A percentile compares a stretch with the other conserved stretches of the same genome.
Conservation (phyloP, 163 green algal species). For the Prototheca cutis region DNA sequence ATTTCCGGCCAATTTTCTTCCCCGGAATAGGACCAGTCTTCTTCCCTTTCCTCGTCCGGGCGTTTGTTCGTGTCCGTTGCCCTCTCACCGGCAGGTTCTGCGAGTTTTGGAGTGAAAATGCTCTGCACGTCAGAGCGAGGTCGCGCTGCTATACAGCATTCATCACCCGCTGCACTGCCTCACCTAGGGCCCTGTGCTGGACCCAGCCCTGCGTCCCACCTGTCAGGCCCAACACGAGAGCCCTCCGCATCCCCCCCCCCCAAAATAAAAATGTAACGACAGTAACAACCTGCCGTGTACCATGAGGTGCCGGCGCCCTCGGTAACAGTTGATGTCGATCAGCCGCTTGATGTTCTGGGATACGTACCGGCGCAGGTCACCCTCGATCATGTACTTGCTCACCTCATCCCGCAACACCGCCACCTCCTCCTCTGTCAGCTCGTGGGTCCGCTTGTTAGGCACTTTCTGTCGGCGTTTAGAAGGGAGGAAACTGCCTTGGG, state of each 20-base stretch:
- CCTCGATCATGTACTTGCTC: slow-evolving; percentile 91
- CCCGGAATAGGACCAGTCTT: slow-evolving; percentile 66
- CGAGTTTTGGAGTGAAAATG: too few relatives aligned
- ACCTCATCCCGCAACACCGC: slow-evolving; percentile 86
- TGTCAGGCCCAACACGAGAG: too few relatives aligned
- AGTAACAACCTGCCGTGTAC: slow-evolving; percentile 24
- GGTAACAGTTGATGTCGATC: slow-evolving; percentile 87
- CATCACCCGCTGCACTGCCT: too few relatives aligned
- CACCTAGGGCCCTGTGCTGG: too few relatives aligned
- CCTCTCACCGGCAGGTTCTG: slow-evolving; percentile 79
- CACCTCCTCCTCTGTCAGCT: slow-evolving; percentile 94
- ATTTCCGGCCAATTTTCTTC: slow-evolving; percentile 47
- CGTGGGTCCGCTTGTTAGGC: slow-evolving; percentile 92
- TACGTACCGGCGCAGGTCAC: slow-evolving; percentile 79
- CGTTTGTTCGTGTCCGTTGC: slow-evolving; percentile 95
- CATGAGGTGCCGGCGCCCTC: slow-evolving; percentile 73
- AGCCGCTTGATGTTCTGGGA: slow-evolving; percentile 85
- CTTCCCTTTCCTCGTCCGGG: slow-evolving; percentile 82
- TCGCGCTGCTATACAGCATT: too few relatives aligned
- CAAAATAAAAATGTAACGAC: background rate
- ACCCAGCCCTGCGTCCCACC: too few relatives aligned
- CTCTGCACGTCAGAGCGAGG: too few relatives aligned
- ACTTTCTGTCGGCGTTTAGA: slow-evolving; percentile 65
- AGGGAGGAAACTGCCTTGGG: too few relatives aligned
- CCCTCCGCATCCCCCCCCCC: background rate